Percentiles rank a stretch among this genome's conserved stretches.
These are phyloP conservation scores for Chaetomiaceae sp. DNA, from an alignment of 2,329 filamentous ascomycete species.

Conservation along the genomic window DNA sequence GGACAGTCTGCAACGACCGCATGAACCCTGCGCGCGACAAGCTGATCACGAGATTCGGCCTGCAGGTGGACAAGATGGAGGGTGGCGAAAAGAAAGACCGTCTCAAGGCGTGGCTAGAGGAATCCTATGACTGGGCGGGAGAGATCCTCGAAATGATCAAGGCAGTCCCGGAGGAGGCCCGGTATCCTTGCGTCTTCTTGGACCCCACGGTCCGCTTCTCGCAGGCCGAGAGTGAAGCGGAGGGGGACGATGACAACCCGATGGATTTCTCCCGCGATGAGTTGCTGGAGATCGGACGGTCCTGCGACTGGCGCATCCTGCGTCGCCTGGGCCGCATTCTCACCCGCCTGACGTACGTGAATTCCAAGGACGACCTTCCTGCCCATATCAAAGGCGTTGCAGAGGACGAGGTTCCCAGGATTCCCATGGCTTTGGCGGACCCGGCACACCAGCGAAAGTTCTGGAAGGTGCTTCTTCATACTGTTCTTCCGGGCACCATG, in stretches of 20 bases:
- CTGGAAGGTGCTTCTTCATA: constrained; percentile 46
- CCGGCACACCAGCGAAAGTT: constrained; percentile 37
- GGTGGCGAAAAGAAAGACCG: constrained; percentile 32
- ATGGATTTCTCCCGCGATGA: constrained; percentile 42
- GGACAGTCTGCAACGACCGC: constrained; percentile 45
- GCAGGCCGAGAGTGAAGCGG: constrained; percentile 21
- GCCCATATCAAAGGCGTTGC: constrained; percentile 37
- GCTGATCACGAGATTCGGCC: constrained; percentile 41
- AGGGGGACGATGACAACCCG: constrained; percentile 25
- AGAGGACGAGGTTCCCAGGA: constrained; percentile 35
- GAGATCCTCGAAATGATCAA: constrained; percentile 40
- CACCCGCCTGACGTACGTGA: constrained; percentile 43
- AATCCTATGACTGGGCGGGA: constrained; percentile 46
- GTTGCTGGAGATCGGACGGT: constrained; percentile 48
- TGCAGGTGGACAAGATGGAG: constrained; percentile 35
- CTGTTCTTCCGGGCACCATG: constrained; percentile 46
- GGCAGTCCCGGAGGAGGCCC: constrained; percentile 34
- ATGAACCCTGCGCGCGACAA: constrained; percentile 37
- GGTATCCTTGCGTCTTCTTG: constrained; percentile 46
- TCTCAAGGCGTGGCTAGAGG: constrained; percentile 47
- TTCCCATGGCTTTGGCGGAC: constrained; percentile 41
- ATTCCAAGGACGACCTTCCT: constrained; percentile 39
- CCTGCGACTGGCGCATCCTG: constrained; percentile 46
- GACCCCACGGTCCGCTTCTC: constrained; percentile 44
- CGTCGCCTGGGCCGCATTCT: constrained; percentile 44